These are phyloP conservation scores for Rhodomyrtus tomentosa DNA, from an alignment of 345 rosid genomes.

Conservation along the genomic window DNA sequence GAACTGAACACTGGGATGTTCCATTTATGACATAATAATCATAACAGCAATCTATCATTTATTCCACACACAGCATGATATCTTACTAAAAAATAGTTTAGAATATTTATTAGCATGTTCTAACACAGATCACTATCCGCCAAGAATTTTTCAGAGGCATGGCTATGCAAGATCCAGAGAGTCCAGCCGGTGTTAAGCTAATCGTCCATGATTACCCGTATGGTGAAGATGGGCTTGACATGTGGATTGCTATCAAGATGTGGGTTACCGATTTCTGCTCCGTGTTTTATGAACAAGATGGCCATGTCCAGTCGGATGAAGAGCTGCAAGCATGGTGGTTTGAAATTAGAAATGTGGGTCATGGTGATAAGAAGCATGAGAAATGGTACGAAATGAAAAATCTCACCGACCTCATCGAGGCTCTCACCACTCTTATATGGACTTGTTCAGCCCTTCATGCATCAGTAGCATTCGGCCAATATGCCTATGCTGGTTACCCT, in stretches of 20 bases:
- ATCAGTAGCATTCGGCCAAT: conserved; percentile 45
- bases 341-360: conserved; percentile 42
- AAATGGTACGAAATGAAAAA: conserved; percentile 30
- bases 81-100: background rate
- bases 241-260: conserved; percentile 39
- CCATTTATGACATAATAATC: background rate
- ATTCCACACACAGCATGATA: background rate
- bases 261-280: conserved; percentile 46
- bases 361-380: conserved; percentile 34
- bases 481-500: conserved; percentile 47
- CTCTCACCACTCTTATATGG: conserved; percentile 52
- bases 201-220: conserved; percentile 51
- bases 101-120: background rate
- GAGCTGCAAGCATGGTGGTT: conserved; percentile 67
- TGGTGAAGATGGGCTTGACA: conserved; percentile 47
- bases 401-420: conserved; percentile 16
- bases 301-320: conserved; percentile 21
- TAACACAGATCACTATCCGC: background rate
- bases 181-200: conserved; percentile 28
- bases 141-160: conserved; percentile 23
- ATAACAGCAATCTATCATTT: background rate
- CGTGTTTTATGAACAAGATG: conserved; percentile 36
- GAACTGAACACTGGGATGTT: background rate
- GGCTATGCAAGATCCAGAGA: conserved; percentile 29
- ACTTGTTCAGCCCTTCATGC: conserved; percentile 51